phyloP scores from a whole-genome alignment of 495 filamentous ascomycete genomes.

The Tuber indicum region DNA sequence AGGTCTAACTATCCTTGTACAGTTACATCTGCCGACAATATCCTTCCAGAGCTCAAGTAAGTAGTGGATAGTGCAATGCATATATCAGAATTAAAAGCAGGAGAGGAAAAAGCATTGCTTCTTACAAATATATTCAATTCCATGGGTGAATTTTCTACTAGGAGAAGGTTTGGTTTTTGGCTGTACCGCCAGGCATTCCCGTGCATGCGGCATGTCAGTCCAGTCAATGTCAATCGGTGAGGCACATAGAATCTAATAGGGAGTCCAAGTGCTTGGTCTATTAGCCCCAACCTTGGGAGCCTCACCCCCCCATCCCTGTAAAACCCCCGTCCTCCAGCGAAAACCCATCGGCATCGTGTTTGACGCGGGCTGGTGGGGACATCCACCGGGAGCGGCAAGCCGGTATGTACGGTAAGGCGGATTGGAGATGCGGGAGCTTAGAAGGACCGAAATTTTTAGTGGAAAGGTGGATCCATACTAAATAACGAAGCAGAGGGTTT shows the following conservation, averaged over 20 bases:
- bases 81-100: neutral
- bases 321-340: neutral
- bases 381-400: neutral
- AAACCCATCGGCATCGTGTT: slow-evolving; percentile 1
- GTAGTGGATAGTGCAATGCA: slow-evolving; percentile 8
- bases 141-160: neutral
- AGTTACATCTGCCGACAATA: slow-evolving; percentile 13
- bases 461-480: neutral
- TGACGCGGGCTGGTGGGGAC: neutral
- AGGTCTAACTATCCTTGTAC: neutral
- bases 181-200: neutral
- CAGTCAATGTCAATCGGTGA: neutral
- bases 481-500: neutral
- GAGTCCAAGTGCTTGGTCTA: neutral
- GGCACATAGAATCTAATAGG: slow-evolving; percentile 3
- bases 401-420: neutral
- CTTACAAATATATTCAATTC: slow-evolving; percentile 2
- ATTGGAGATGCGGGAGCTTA: neutral
- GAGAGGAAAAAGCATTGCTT: neutral
- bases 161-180: neutral
- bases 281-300: neutral
- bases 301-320: neutral
- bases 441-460: neutral
- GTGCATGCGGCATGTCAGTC: neutral
- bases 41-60: slow-evolving; percentile 6